These are phyloP conservation scores for Chaetomiaceae sp. DNA, from an alignment of 2,329 filamentous ascomycete genomes.

Conservation along the genomic window DNA sequence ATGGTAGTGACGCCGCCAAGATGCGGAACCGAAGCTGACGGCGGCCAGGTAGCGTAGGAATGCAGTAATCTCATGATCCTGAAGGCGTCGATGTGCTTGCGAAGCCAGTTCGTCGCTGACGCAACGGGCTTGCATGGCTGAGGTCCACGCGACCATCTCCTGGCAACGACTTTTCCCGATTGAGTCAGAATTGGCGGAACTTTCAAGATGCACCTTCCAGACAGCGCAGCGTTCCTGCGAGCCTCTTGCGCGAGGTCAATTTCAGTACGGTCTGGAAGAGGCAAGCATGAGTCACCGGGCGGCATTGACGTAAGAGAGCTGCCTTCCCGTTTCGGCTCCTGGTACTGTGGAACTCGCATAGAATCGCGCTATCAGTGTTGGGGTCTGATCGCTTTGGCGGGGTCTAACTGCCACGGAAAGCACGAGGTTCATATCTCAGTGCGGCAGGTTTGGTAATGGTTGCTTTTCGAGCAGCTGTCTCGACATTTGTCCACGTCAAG, in stretches of 20 bases:
- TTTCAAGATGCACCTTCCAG: not conserved
- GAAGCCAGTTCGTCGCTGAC: not conserved
- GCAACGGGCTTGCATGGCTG: not conserved
- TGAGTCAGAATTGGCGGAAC: constrained; percentile 4
- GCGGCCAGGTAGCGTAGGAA: too few species aligned
- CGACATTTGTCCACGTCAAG: not conserved
- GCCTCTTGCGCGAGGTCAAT: constrained; percentile 3
- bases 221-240: not conserved
- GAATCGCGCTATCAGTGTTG: too few species aligned
- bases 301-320: not conserved
- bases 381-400: too few species aligned
- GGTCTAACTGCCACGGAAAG: too few species aligned
- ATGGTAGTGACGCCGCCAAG: too few species aligned
- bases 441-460: too few species aligned
- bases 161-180: not conserved
- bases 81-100: not conserved
- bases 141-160: not conserved
- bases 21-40: too few species aligned
- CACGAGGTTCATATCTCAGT: too few species aligned
- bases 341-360: constrained; percentile 14
- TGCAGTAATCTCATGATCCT: too few species aligned
- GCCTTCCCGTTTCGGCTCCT: not conserved
- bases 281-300: constrained; percentile 11
- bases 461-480: constrained; percentile 7
- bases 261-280: constrained; percentile 5